Evolutionary conservation across 2,329 filamentous ascomycete genomes (phyloP), one percentile per base, ranked within the genome.

Genomic region (Huntiella omanensis): DNA sequence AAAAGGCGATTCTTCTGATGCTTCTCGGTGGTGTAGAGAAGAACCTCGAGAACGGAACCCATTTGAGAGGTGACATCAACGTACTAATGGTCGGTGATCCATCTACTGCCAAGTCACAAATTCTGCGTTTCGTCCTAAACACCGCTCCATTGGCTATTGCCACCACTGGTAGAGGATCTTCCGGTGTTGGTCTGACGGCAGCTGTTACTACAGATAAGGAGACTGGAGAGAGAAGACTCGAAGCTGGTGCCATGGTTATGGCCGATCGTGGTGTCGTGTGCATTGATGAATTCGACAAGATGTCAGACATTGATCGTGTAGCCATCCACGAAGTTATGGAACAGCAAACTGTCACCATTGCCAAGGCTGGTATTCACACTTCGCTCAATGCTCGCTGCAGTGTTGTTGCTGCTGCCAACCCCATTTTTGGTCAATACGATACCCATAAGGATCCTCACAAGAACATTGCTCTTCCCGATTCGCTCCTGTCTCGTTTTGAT

Each of bases 321-420:
- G 91, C 91, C 40, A 98, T 98, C 55, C 91, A 98, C 73, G 91
- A 98, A 83, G 91, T 98, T 53, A 98, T 98, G 91, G 91, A 98
- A 64, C 91, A 98, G 65, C 91, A 98, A 64, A 98, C 91, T 0
- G 91, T 98, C 50, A 98, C 91, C 11, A 98, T 98, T 57, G 91
- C 91, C 45, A 98, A 98, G 65, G 91, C 91, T 1, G 91, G 91
- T 53, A 98, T 98, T 49, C 91, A 98, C 63, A 98, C 91, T 0
- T 94, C 87, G 2, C 69, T 98, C 50, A 98, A 98, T 58, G 91
- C 91, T 45, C 80, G 91, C 48, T 98, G 91, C 65, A 94, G 86
- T 62, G 91, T 98, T 51, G 75, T 98, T 55, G 91, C 91, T 37
- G 91, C 91, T 12, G 91, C 91, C 50, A 98, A 98, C 60, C 91